These are phyloP conservation scores for Chaetomiaceae sp. DNA, from an alignment of 2,329 filamentous ascomycete genomes.

Conservation along the genomic window DNA sequence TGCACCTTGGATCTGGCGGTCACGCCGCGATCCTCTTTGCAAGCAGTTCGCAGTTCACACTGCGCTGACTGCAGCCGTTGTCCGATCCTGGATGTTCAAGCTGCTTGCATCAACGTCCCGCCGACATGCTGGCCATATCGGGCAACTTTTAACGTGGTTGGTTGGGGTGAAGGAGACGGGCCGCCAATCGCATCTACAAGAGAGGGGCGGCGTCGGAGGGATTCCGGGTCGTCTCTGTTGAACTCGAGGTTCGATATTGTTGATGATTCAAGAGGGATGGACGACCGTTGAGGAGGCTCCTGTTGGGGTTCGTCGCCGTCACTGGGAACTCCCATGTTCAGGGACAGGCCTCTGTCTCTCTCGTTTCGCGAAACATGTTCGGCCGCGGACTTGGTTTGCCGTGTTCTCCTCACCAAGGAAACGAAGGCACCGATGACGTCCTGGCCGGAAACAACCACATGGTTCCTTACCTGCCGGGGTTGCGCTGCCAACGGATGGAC, in stretches of 20 bases:
- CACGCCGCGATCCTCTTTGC: too few relatives aligned
- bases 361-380: too few relatives aligned
- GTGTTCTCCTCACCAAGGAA: too few relatives aligned
- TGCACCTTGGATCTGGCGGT: not conserved
- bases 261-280: not conserved
- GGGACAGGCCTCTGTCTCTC: too few relatives aligned
- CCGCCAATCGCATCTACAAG: not conserved
- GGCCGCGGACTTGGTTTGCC: not conserved
- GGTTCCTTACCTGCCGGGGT: too few relatives aligned
- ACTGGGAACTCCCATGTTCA: too few relatives aligned
- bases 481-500: too few relatives aligned
- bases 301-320: too few relatives aligned
- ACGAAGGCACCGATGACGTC: too few relatives aligned
- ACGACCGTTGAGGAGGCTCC: not conserved
- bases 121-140: conserved; percentile 5
- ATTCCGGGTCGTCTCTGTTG: too few relatives aligned
- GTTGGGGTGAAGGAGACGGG: not conserved
- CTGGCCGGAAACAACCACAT: too few relatives aligned
- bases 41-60: too few relatives aligned
- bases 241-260: not conserved
- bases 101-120: not conserved
- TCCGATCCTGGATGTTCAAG: not conserved
- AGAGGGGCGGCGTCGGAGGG: not conserved
- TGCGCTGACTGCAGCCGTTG: conserved; percentile 1
- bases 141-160: conserved; percentile 17